Evolutionary conservation across 345 rosid species (phyloP).

Genomic region (Raphanus sativus): DNA sequence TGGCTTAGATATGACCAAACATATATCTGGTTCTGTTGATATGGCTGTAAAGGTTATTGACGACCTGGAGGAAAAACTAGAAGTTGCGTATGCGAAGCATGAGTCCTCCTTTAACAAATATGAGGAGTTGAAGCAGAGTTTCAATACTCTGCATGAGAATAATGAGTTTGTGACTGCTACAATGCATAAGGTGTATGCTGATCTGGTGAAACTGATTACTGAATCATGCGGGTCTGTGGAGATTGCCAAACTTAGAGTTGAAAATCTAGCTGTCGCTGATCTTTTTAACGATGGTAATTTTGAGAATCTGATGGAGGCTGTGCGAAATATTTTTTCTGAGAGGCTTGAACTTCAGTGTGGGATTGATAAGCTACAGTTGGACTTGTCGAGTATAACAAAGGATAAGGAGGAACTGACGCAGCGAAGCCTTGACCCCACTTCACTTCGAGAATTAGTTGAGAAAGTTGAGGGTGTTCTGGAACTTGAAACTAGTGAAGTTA

Average conservation of each 20-base stretch:
- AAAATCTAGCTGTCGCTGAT: conserved; percentile 43
- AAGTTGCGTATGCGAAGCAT: conserved; percentile 44
- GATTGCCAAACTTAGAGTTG: conserved; percentile 28
- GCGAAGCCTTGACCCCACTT: conserved; percentile 47
- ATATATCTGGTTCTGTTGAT: conserved; percentile 50
- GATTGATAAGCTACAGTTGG: conserved; percentile 54
- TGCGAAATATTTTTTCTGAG: conserved; percentile 54
- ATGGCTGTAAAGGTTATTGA: conserved; percentile 53
- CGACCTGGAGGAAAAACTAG: conserved; percentile 59
- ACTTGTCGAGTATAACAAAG: conserved; percentile 48
- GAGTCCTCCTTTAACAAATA: conserved; percentile 47
- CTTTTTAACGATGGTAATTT: conserved; percentile 46
- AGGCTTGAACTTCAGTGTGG: conserved; percentile 56
- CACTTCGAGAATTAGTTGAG: conserved; percentile 54
- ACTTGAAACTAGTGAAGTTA: conserved; percentile 43
- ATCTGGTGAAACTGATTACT: conserved; percentile 49
- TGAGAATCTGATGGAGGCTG: conserved; percentile 49
- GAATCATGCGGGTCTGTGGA: conserved; percentile 44
- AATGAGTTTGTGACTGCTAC: conserved; percentile 32
- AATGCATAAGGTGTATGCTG: conserved; percentile 30
- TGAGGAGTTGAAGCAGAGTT: conserved; percentile 56
- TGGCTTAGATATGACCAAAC: conserved; percentile 40
- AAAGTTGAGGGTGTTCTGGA: conserved; percentile 59
- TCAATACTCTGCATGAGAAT: conserved; percentile 44
- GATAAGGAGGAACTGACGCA: conserved; percentile 56